These are phyloP conservation scores for Ustilago crameri DNA, from an alignment of 1,284 basidiomycete genomes.

Conservation along the genomic window DNA sequence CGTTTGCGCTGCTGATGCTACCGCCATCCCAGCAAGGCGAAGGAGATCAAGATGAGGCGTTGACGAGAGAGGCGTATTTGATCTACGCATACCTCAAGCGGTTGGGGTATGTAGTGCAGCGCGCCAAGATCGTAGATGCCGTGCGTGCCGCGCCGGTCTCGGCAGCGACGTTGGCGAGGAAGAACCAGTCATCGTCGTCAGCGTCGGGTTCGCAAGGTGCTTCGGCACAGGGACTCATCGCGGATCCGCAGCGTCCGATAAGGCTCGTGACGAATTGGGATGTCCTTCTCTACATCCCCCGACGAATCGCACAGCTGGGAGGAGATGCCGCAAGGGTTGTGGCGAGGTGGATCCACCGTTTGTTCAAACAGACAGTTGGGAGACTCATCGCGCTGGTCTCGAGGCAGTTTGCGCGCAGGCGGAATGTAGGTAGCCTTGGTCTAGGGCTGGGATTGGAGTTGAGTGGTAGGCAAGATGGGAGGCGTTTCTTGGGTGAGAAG, in stretches of 20 bases:
- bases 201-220: not conserved
- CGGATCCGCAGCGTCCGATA: slow-evolving; percentile 50
- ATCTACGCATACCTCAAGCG: slow-evolving; percentile 91
- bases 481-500: slow-evolving; percentile 26
- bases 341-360: not conserved
- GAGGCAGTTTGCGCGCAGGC: not conserved
- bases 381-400: slow-evolving; percentile 6
- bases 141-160: slow-evolving; percentile 34
- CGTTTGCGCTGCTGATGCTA: slow-evolving; percentile 80
- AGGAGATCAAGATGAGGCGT: slow-evolving; percentile 72
- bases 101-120: slow-evolving; percentile 86
- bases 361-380: slow-evolving; percentile 2
- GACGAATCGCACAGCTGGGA: slow-evolving; percentile 36
- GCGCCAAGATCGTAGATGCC: slow-evolving; percentile 70
- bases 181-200: slow-evolving; percentile 7
- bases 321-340: slow-evolving; percentile 12
- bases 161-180: slow-evolving; percentile 13
- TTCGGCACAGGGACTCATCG: slow-evolving; percentile 27
- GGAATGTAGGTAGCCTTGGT: slow-evolving; percentile 10
- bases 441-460: slow-evolving; percentile 6
- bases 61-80: slow-evolving; percentile 84
- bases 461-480: slow-evolving; percentile 9
- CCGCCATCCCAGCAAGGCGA: not conserved
- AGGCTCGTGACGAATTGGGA: slow-evolving; percentile 51
- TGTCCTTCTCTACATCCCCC: slow-evolving; percentile 43